A percentile compares a stretch with the other conserved stretches of the same genome.
These are phyloP conservation scores for Somion occarium DNA, from an alignment of 1,284 basidiomycete genomes.

Conservation along the genomic window DNA sequence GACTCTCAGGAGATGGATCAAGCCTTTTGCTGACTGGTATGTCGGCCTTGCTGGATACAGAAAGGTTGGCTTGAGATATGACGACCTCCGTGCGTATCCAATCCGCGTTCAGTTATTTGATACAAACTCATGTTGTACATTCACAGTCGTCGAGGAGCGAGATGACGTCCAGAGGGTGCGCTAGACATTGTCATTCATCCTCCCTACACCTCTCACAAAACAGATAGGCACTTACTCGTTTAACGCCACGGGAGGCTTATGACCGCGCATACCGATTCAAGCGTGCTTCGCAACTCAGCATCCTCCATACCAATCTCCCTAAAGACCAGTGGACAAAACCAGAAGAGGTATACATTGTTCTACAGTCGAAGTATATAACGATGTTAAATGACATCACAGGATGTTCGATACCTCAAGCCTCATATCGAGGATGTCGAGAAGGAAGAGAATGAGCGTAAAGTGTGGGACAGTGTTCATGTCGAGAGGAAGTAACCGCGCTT, in stretches of 20 bases:
- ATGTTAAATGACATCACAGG: constrained; percentile 44
- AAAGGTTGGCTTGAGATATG: constrained; percentile 88
- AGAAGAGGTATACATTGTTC: constrained; percentile 62
- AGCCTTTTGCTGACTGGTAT: constrained; percentile 85
- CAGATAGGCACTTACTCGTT: constrained; percentile 76
- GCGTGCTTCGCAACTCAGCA: constrained; percentile 75
- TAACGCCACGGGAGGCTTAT: constrained; percentile 78
- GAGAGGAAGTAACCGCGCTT: constrained; percentile 47
- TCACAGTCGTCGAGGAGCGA: constrained; percentile 81
- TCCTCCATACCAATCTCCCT: constrained; percentile 80
- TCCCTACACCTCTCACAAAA: neutral
- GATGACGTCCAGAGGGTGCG: constrained; percentile 80
- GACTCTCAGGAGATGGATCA: constrained; percentile 62
- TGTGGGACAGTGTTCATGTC: constrained; percentile 80
- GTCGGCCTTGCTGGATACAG: constrained; percentile 82
- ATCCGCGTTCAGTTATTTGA: constrained; percentile 6
- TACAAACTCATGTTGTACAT: neutral
- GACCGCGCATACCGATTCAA: constrained; percentile 93
- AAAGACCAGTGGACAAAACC: constrained; percentile 82
- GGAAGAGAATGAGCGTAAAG: constrained; percentile 77
- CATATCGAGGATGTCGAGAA: constrained; percentile 72
- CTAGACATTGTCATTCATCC: neutral
- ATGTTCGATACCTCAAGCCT: constrained; percentile 86
- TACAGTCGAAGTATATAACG: neutral
- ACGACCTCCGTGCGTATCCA: constrained; percentile 77